Evolutionary conservation across 164 flowering plant genomes (phyloP).

Genomic region (Umbilicus rupestris): DNA sequence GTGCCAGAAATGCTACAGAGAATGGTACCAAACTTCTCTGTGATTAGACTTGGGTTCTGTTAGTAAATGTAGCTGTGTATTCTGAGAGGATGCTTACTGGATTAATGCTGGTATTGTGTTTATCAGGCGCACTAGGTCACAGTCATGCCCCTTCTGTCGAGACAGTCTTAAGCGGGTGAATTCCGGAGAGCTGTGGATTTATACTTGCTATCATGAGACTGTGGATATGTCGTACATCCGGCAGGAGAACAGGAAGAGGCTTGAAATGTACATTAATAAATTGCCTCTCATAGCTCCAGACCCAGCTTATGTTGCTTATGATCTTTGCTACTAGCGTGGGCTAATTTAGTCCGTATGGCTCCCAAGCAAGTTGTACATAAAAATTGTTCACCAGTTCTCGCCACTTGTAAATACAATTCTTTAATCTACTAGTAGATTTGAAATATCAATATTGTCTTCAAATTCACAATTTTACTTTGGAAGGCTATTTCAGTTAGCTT

Average conservation of each 20-base stretch:
- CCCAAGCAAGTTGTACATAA: background rate
- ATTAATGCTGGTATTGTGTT: background rate
- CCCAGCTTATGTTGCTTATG: slow-evolving; percentile 34
- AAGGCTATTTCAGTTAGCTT: too few relatives aligned
- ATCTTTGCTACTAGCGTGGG: slow-evolving; percentile 35
- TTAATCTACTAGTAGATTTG: background rate
- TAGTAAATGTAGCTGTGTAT: background rate
- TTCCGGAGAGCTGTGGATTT: slow-evolving; percentile 80
- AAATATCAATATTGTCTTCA: background rate
- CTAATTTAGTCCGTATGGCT: background rate
- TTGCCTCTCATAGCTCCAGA: slow-evolving; percentile 65
- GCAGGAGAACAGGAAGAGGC: slow-evolving; percentile 59
- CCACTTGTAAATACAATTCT: slow-evolving; percentile 11
- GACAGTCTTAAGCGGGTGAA: slow-evolving; percentile 66
- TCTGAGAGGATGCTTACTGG: background rate
- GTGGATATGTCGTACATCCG: slow-evolving; percentile 38
- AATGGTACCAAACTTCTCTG: slow-evolving; percentile 38
- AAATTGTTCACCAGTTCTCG: background rate
- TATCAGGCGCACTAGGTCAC: slow-evolving; percentile 66
- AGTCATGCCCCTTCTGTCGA: slow-evolving; percentile 89
- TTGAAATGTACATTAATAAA: slow-evolving; percentile 60
- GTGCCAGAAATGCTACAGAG: slow-evolving; percentile 73
- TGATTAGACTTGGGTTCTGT: background rate
- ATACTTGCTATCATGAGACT: slow-evolving; percentile 39
- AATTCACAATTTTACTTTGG: background rate